Percentiles rank a stretch among this genome's conserved stretches.
phyloP scores from a whole-genome alignment of 495 filamentous ascomycete genomes.

The Annulohypoxylon stygium region DNA sequence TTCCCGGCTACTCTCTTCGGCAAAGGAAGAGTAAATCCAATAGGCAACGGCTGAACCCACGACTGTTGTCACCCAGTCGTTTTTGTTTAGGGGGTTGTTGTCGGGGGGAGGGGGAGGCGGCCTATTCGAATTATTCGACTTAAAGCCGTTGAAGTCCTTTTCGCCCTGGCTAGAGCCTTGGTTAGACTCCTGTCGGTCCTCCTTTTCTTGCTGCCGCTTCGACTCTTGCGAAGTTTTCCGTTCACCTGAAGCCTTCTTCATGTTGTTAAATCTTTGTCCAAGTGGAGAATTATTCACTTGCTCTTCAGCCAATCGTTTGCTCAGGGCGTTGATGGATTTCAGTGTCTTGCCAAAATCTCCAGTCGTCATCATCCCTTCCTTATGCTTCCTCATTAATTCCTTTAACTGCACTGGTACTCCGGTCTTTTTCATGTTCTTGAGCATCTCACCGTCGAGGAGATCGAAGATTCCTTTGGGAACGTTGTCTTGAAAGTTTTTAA shows the following conservation, averaged over 20 bases:
- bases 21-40: conserved; percentile 48
- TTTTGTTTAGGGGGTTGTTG: conserved; percentile 33
- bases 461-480: not conserved
- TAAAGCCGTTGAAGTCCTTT: conserved; percentile 40
- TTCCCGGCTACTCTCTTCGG: conserved; percentile 65
- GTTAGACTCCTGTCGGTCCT: no score
- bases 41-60: conserved; percentile 43
- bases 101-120: conserved; percentile 36
- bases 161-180: not conserved
- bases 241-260: not conserved
- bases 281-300: not conserved
- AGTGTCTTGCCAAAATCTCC: conserved; percentile 67
- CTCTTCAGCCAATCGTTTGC: conserved; percentile 26
- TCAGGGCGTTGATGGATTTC: conserved; percentile 38
- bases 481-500: conserved; percentile 23
- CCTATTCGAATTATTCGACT: conserved; percentile 41
- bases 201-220: not conserved
- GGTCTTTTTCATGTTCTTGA: conserved; percentile 32
- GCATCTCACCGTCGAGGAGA: conserved; percentile 13
- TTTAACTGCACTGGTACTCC: conserved; percentile 51
- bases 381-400: conserved; percentile 63
- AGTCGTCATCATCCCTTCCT: conserved; percentile 71
- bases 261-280: no score
- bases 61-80: conserved; percentile 46
- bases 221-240: not conserved